Conservation (phyloP, 192 early-diverging fungal species). For the Coemansia sp. region DNA sequence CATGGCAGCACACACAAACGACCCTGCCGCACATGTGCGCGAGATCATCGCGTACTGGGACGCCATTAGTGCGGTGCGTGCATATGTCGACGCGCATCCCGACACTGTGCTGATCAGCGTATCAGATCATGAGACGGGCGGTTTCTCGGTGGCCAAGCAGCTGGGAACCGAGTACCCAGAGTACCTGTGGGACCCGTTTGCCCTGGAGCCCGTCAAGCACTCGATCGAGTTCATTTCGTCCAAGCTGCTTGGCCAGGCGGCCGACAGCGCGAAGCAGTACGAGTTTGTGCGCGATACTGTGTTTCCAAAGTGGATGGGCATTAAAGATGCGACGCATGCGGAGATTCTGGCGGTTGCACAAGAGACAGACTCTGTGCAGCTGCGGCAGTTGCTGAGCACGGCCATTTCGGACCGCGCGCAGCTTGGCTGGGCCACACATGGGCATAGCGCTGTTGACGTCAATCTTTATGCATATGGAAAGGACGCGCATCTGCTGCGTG, state of each 20-base stretch:
- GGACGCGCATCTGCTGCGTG: constrained; percentile 60
- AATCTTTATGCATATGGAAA: constrained; percentile 86
- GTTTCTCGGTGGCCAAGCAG: constrained; percentile 81
- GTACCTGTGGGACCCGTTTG: constrained; percentile 84
- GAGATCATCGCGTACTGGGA: constrained; percentile 92
- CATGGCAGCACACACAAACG: constrained; percentile 95
- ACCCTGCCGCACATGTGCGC: constrained; percentile 86
- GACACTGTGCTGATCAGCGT: constrained; percentile 89
- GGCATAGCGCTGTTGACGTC: constrained; percentile 94
- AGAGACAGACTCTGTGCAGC: constrained; percentile 25
- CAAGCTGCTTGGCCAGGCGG: constrained; percentile 26
- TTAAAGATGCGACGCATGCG: constrained; percentile 65
- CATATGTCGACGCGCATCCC: constrained; percentile 77
- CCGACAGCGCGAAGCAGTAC: constrained; percentile 16
- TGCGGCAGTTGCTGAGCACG: constrained; percentile 57
- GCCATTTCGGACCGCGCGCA: constrained; percentile 60
- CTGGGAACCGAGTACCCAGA: constrained; percentile 70
- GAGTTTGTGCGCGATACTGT: constrained; percentile 61
- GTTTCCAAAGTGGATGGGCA: constrained; percentile 66
- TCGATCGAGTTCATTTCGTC: constrained; percentile 63
- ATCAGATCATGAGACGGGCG: constrained; percentile 97
- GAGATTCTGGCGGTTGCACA: constrained; percentile 58
- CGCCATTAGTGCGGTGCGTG: constrained; percentile 66
- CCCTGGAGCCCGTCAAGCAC: constrained; percentile 64
- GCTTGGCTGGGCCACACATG: constrained; percentile 83